Evolutionary conservation across 2,329 filamentous ascomycete genomes (phyloP).

Genomic region (Fusarium dimerum): DNA sequence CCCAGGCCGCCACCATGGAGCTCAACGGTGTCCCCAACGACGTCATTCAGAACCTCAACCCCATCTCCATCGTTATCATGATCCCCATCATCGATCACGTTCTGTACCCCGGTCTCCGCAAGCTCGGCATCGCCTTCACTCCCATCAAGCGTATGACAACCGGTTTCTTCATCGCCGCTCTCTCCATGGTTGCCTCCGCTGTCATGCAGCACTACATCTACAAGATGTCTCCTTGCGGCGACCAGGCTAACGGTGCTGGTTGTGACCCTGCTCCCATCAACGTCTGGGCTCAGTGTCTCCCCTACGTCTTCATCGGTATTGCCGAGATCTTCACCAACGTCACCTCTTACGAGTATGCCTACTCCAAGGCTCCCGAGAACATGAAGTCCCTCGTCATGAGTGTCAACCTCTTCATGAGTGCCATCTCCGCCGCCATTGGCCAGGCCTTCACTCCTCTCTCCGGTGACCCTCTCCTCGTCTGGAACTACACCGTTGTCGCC

Average conservation of each 20-base stretch:
- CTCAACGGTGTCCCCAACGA: constrained; percentile 76
- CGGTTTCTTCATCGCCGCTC: constrained; percentile 66
- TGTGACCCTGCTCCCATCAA: constrained; percentile 64
- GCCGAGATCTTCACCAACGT: constrained; percentile 57
- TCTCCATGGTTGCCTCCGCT: constrained; percentile 60
- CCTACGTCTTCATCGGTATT: constrained; percentile 53
- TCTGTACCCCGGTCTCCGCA: constrained; percentile 69
- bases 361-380: constrained; percentile 75
- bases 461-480: constrained; percentile 65
- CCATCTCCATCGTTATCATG: constrained; percentile 73
- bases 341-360: constrained; percentile 72
- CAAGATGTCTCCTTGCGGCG: constrained; percentile 60
- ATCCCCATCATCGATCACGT: constrained; percentile 70
- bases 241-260: constrained; percentile 44
- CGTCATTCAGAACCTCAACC: constrained; percentile 73
- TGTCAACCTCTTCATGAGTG: constrained; percentile 70
- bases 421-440: constrained; percentile 69
- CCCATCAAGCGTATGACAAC: constrained; percentile 75
- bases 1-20: constrained; percentile 66
- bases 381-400: constrained; percentile 77
- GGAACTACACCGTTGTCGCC: constrained; percentile 70
- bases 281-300: constrained; percentile 60
- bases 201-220: constrained; percentile 67
- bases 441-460: constrained; percentile 66
- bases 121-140: constrained; percentile 64